A percentile compares a stretch with the other conserved stretches of the same genome.
phyloP scores from a whole-genome alignment of 805 yeast genomes.

The Saturnispora gosingensis region DNA sequence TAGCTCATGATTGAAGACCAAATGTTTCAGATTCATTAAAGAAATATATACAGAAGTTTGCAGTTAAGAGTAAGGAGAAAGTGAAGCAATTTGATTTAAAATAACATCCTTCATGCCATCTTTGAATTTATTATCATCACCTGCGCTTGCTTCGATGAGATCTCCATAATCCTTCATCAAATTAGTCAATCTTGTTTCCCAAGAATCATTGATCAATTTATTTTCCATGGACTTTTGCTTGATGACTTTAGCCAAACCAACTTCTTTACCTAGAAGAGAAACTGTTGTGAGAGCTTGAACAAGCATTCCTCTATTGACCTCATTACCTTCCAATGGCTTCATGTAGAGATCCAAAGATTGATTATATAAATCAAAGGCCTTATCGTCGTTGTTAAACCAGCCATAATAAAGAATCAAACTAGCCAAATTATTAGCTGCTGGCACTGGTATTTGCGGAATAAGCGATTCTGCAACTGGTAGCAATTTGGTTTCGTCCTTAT shows the following conservation, averaged over 20 bases:
- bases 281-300: conserved; percentile 22
- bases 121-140: conserved; percentile 13
- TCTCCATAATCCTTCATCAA: conserved; percentile 27
- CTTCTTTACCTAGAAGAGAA: conserved; percentile 19
- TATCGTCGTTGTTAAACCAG: conserved; percentile 24
- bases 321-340: conserved; percentile 14
- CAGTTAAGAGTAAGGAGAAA: conserved; percentile 9
- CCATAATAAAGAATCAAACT: conserved; percentile 21
- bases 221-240: conserved; percentile 23
- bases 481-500: conserved; percentile 9
- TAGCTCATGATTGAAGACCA: background rate
- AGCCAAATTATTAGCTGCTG: conserved; percentile 21
- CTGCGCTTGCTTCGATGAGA: conserved; percentile 15
- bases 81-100: conserved; percentile 12
- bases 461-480: conserved; percentile 21
- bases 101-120: conserved; percentile 13
- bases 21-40: background rate
- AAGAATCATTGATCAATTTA: conserved; percentile 17
- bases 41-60: background rate
- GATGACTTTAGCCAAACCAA: conserved; percentile 27
- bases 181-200: conserved; percentile 18
- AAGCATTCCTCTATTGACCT: conserved; percentile 17
- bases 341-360: conserved; percentile 16
- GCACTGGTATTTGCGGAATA: conserved; percentile 21
- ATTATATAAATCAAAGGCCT: conserved; percentile 27